Evolutionary conservation across 495 filamentous ascomycete species (phyloP).

Genomic region (Staphylotrichum longicolle): DNA sequence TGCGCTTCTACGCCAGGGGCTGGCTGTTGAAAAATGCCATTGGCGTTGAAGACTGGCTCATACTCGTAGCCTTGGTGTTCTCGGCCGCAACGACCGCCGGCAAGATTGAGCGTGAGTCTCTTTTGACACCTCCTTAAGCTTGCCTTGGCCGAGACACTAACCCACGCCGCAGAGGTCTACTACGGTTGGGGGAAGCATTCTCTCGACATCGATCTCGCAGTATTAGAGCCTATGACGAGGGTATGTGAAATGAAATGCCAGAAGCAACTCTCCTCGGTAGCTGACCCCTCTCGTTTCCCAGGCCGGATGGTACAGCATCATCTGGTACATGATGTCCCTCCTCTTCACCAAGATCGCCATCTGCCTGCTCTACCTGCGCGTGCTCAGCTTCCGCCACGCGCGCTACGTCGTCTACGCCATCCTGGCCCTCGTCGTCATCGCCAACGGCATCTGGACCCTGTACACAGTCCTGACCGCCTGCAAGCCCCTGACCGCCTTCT

Average conservation of each 20-base stretch:
- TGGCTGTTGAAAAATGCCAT: constrained; percentile 22
- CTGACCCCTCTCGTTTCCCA: constrained; percentile 7
- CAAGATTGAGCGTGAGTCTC: constrained; percentile 9
- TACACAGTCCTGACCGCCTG: constrained; percentile 28
- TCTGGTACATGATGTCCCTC: constrained; percentile 32
- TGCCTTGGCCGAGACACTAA: background rate
- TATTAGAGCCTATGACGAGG: too few species aligned
- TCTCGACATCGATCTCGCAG: too few species aligned
- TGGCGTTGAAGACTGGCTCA: constrained; percentile 32
- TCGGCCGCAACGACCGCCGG: constrained; percentile 16
- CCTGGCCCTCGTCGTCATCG: constrained; percentile 22
- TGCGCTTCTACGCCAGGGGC: constrained; percentile 31
- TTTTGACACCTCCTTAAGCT: background rate
- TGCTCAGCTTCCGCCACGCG: constrained; percentile 28
- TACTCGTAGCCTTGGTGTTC: constrained; percentile 26
- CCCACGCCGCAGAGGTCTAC: too few species aligned
- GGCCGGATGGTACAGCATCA: constrained; percentile 32
- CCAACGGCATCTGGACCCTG: constrained; percentile 27
- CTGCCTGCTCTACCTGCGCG: constrained; percentile 30
- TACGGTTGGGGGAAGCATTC: too few species aligned
- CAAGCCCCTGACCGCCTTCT: constrained; percentile 24
- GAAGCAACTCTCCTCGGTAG: background rate
- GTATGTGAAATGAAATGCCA: too few species aligned
- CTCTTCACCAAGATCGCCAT: constrained; percentile 34
- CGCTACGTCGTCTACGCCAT: constrained; percentile 22